Base-by-base conservation (phyloP, 257 asterid species). In the Solanum chilense region DNA sequence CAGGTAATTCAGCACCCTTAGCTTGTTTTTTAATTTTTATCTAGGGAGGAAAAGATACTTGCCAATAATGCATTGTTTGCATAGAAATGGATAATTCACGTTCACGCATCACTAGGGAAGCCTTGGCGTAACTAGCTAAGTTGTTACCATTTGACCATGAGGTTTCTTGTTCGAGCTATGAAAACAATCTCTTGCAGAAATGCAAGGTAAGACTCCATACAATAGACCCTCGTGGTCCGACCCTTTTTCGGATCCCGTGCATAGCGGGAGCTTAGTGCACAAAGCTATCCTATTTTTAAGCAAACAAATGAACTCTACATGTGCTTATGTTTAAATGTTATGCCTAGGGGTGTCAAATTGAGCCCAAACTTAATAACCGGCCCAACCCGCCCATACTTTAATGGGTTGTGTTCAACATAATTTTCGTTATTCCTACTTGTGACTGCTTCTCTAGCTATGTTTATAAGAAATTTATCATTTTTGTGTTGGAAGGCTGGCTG, bases 1-100 rank as follows among this genome's bases (percentile, higher is more conserved):
- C 99, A 58, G 98, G 99, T 95, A 87, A 66, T 87, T 76, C 23
- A 64, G 31, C 66, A 87, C 82, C 20, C 39, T 37, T 6, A 37
- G 39, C 84, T 82, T 39, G 62, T 47, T 83, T 35, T 25, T 1
- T 69, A 88, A 12, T 21, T 85, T 75, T 66, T 73, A 21, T 86
- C 31, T 85, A 13, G 44, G 86, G 62, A 39, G 31, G 23, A 58
- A 23, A 31, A 33, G 7, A 60, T 23, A 45, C 15, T 39, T 44
- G n/a, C 37, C 58, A 41, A 42, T 42, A 41, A 75, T 75, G 82
- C 82, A 73, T 75, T 75, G 35, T 35, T 76, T 41, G 83, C 83
- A 42, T 25, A 78, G 66, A 45, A 45, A 9, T 44, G 84, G 3
- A 77, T 25, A 77, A 45, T 64, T 27, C 71, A 64, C 2, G 3